A percentile compares a stretch with the other conserved stretches of the same genome.
Conservation (phyloP, 352 stramenopile genomes). For the Globisporangium cylindrosporum region DNA sequence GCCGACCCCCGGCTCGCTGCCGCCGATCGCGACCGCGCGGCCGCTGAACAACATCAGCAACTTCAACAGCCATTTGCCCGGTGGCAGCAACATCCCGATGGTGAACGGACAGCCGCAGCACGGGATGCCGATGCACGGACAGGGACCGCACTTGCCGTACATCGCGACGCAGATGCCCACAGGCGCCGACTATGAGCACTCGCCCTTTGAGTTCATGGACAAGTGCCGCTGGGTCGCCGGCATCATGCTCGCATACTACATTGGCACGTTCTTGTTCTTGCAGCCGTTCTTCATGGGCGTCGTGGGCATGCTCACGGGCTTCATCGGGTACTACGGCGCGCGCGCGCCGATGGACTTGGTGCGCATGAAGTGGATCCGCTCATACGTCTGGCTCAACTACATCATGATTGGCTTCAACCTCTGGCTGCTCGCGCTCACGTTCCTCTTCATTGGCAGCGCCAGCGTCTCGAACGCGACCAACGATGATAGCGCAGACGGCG, state of each 20-base stretch:
- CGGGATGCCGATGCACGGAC: neutral
- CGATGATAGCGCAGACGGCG: slow-evolving; percentile 23
- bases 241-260: slow-evolving; percentile 69
- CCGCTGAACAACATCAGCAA: slow-evolving; percentile 32
- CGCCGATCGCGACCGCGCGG: slow-evolving; percentile 42
- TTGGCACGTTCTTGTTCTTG: slow-evolving; percentile 65
- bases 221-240: slow-evolving; percentile 56
- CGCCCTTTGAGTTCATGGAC: slow-evolving; percentile 59
- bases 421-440: slow-evolving; percentile 51
- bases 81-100: slow-evolving; percentile 41
- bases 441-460: slow-evolving; percentile 28
- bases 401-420: slow-evolving; percentile 63
- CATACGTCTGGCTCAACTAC: slow-evolving; percentile 73
- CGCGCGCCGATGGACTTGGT: slow-evolving; percentile 52
- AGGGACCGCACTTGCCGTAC: slow-evolving; percentile 20
- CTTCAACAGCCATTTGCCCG: slow-evolving; percentile 32
- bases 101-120: slow-evolving; percentile 12
- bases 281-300: slow-evolving; percentile 68
- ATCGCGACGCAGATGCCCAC: slow-evolving; percentile 33
- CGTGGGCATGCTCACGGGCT: slow-evolving; percentile 54
- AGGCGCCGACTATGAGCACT: slow-evolving; percentile 29
- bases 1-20: slow-evolving; percentile 33
- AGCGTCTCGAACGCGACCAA: slow-evolving; percentile 7
- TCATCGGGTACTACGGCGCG: slow-evolving; percentile 62
- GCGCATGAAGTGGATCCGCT: slow-evolving; percentile 69